Conservation (phyloP, 768 basidiomycete genomes). For the Rhizopogon sp. region DNA sequence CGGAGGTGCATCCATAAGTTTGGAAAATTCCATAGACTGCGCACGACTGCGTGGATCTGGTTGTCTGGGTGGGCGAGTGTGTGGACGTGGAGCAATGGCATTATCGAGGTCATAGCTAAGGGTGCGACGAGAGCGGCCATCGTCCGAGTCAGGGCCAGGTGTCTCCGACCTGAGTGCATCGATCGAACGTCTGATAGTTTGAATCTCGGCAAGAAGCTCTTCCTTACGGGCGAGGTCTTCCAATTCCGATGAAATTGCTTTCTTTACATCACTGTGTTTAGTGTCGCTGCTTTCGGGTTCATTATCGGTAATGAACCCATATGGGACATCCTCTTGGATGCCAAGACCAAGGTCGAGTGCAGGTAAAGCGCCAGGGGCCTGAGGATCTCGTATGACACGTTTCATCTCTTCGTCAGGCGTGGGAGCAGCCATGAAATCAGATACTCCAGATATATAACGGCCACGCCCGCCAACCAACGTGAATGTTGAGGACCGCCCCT, state of each 20-base stretch:
- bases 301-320: constrained; percentile 56
- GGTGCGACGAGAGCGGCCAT: constrained; percentile 63
- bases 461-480: constrained; percentile 49
- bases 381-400: constrained; percentile 43
- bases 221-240: constrained; percentile 61
- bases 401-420: constrained; percentile 58
- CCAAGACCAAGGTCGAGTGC: constrained; percentile 70
- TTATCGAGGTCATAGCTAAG: constrained; percentile 61
- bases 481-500: constrained; percentile 37
- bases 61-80: constrained; percentile 66
- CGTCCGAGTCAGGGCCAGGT: constrained; percentile 40
- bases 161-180: constrained; percentile 71
- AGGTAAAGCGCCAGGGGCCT: constrained; percentile 57
- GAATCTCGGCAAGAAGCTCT: constrained; percentile 70
- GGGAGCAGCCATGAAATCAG: constrained; percentile 66
- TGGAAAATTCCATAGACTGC: constrained; percentile 69
- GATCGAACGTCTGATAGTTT: constrained; percentile 74
- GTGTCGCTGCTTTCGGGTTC: constrained; percentile 18
- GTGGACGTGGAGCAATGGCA: constrained; percentile 45
- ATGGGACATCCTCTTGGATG: constrained; percentile 72
- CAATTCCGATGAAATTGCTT: constrained; percentile 37
- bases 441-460: constrained; percentile 62
- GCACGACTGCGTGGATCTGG: constrained; percentile 63
- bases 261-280: constrained; percentile 28
- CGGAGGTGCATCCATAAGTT: constrained; percentile 36